These are phyloP conservation scores for Clavispora asparagi DNA, from an alignment of 805 yeast species.

Conservation along the genomic window DNA sequence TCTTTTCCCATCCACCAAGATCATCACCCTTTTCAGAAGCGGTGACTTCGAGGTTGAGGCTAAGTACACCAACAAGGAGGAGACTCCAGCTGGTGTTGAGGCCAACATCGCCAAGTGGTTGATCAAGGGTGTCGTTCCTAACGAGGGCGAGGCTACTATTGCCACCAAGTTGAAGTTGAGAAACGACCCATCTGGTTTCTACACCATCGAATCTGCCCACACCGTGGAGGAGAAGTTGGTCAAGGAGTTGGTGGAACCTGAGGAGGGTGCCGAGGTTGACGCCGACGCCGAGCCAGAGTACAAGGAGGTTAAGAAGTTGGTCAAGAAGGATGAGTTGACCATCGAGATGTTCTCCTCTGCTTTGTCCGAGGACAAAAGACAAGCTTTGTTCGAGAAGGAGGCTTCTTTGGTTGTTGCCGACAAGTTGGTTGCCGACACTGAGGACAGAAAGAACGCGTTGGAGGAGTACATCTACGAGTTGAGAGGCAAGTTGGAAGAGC, in stretches of 20 bases:
- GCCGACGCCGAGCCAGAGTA: conserved; percentile 79
- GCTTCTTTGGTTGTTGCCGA: conserved; percentile 80
- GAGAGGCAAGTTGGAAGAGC: conserved; percentile 94
- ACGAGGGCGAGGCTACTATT: conserved; percentile 69
- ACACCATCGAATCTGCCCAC: conserved; percentile 90
- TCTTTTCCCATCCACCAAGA: conserved; percentile 88
- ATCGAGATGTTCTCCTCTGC: conserved; percentile 60
- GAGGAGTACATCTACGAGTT: conserved; percentile 98
- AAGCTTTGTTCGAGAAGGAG: conserved; percentile 74
- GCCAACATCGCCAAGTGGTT: conserved; percentile 78
- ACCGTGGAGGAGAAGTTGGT: conserved; percentile 87
- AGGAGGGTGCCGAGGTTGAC: conserved; percentile 42
- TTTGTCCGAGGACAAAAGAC: conserved; percentile 50
- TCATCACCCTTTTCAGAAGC: conserved; percentile 88
- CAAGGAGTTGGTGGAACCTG: conserved; percentile 75
- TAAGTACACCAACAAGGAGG: conserved; percentile 68
- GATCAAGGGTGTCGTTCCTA: conserved; percentile 76
- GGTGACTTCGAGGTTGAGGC: conserved; percentile 86
- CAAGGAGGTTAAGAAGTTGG: conserved; percentile 86
- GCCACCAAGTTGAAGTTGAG: conserved; percentile 91
- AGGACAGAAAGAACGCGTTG: conserved; percentile 95
- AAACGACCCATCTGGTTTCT: conserved; percentile 95
- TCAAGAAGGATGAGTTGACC: conserved; percentile 77
- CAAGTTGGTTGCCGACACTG: conserved; percentile 96
- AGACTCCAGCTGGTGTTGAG: conserved; percentile 66